Base-by-base conservation (phyloP, 768 basidiomycete species). In the Sarcodon sp. region DNA sequence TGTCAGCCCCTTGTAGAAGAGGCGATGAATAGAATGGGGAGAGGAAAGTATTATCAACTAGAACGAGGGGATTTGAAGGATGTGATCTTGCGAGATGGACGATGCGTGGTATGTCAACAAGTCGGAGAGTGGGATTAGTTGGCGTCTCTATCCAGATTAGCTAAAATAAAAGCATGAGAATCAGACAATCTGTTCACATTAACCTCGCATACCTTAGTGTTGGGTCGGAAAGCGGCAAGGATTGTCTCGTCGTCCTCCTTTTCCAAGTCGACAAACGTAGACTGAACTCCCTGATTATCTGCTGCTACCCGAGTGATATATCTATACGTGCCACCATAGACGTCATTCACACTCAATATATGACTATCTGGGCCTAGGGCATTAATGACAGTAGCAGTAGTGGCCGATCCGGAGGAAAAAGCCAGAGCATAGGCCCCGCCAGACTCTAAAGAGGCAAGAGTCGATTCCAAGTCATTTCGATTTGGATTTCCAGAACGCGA, bases 111-210 rank as follows among this genome's bases (percentile, higher is more conserved):
- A 98, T 81, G 57, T 90, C 85, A 35, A 93, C 80, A 35, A 97
- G 67, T 13, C 87, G 80, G 8, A 98, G 79, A 1, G 89, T 89
- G 0, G 94, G 94, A 67, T 97, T 98, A 3, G 94, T 98, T 0
- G 92, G 94, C 0, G 87, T 73, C 65, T 99, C 94, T 54, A 96
- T 79, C 91, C 92, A 97, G 48, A 99, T 75, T 8, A 96, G 70
- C 88, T 94, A 51, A 6, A 16, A 21, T 13, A 16, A 18, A 7
- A 47, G 1, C 10, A 13, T 45, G 13, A 18, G 36, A 33, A 44
- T 27, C 11, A 41, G 32, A 43, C 43, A 31, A 32, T 6, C 3
- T 41, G 35, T n/a, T 9, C 10, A 27, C 6, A 32, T 10, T 2
- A 27, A 33, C 41, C 44, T 45, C 4, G 61, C 75, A 15, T 44